Percentiles rank a stretch among this genome's conserved stretches.
These are phyloP conservation scores for Ogataea hybrid DNA, from an alignment of 1,139 yeast species.

Conservation along the genomic window DNA sequence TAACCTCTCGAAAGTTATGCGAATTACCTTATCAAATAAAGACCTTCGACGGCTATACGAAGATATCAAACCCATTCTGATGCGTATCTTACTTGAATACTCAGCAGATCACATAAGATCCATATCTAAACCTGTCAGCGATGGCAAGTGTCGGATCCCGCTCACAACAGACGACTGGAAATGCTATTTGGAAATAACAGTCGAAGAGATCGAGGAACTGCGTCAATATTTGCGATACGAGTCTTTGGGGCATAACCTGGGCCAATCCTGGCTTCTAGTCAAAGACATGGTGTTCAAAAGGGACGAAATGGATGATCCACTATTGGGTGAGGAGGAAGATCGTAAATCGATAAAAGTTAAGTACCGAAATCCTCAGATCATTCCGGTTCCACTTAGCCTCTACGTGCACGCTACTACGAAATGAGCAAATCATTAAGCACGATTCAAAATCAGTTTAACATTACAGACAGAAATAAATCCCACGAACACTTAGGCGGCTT, in stretches of 20 bases:
- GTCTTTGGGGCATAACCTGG: conserved; percentile 1
- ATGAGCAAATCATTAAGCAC: conserved; percentile 5
- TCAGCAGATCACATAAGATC: conserved; percentile 24
- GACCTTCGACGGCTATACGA: conserved; percentile 26
- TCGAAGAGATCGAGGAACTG: conserved; percentile 19
- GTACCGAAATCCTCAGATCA: conserved; percentile 17
- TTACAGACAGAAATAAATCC: conserved; percentile 10
- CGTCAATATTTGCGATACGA: conserved; percentile 7
- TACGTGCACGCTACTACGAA: conserved; percentile 23
- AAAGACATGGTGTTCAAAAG: conserved; percentile 14
- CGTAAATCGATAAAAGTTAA: conserved; percentile 17
- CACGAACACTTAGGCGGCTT: conserved; percentile 24
- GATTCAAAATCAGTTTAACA: conserved; percentile 7
- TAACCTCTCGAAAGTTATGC: conserved; percentile 21
- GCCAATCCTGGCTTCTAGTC: conserved; percentile 13
- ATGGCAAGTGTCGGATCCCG: conserved; percentile 22
- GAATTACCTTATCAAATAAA: conserved; percentile 28
- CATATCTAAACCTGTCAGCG: conserved; percentile 9
- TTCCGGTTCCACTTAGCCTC: conserved; percentile 26
- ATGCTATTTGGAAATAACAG: conserved; percentile 24
- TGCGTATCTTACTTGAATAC: conserved; percentile 27
- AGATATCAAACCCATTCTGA: conserved; percentile 21
- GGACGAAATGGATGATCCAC: background rate
- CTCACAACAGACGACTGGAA: conserved; percentile 29
- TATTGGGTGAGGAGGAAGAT: conserved; percentile 1